Conservation (phyloP, 306 rosid species). For the Argentina anserina region DNA sequence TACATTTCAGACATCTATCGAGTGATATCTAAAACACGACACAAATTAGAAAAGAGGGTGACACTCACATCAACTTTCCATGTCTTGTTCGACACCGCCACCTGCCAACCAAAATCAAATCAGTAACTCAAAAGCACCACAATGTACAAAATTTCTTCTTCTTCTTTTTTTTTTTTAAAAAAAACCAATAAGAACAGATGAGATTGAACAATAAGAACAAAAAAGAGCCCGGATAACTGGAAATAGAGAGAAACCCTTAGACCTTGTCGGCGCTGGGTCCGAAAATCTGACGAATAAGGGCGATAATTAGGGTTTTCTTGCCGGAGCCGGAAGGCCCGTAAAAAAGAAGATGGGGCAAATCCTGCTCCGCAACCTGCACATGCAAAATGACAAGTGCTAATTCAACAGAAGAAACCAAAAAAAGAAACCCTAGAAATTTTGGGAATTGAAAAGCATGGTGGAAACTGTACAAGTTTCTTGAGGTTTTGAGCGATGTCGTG, state of each 20-base stretch:
- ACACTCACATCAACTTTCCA: constrained; percentile 96
- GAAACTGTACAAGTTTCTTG: constrained; percentile 64
- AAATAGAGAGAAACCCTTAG: background rate
- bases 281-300: constrained; percentile 85
- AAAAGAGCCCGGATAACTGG: too few species aligned
- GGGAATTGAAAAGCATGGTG: background rate
- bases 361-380: constrained; percentile 72
- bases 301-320: constrained; percentile 96
- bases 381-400: background rate
- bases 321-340: constrained; percentile 96
- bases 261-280: constrained; percentile 93
- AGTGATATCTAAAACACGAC: background rate
- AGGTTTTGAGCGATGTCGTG: constrained; percentile 70
- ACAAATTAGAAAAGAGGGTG: background rate
- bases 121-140: background rate
- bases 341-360: constrained; percentile 93
- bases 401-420: too few species aligned
- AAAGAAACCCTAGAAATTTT: background rate
- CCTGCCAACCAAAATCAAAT: constrained; percentile 49
- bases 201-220: too few species aligned
- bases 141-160: background rate
- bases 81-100: constrained; percentile 78
- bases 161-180: too few species aligned
- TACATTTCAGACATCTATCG: background rate
- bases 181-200: too few species aligned